These are phyloP conservation scores for Ceratocystis destructans DNA, from an alignment of 2,329 filamentous ascomycete genomes.

Conservation along the genomic window DNA sequence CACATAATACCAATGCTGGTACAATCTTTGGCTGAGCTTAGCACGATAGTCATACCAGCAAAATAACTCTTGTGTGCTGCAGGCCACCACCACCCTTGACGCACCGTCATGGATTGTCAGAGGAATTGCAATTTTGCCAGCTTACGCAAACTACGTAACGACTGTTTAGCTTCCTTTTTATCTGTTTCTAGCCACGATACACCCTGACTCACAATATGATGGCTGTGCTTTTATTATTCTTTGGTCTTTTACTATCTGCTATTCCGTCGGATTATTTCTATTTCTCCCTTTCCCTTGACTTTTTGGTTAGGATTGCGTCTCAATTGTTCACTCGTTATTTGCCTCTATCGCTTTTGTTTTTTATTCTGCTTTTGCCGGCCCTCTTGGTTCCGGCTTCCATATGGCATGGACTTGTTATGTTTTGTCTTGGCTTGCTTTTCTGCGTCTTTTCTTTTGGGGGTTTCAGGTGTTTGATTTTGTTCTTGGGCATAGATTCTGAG, in stretches of 20 bases:
- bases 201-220: not conserved
- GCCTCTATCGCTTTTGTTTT: not conserved
- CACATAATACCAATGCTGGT: not conserved
- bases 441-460: conserved; percentile 1
- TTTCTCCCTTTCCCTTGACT: not conserved
- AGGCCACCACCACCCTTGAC: not conserved
- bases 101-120: too few species aligned
- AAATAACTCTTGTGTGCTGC: not conserved
- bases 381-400: not conserved
- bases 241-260: not conserved
- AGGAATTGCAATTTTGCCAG: not conserved
- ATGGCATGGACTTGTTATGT: not conserved
- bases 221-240: not conserved
- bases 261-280: not conserved
- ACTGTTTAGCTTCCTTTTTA: not conserved
- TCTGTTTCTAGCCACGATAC: conserved; percentile 1
- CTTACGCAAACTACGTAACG: not conserved
- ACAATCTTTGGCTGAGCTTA: not conserved
- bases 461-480: not conserved
- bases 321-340: not conserved
- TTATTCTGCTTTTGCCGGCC: not conserved
- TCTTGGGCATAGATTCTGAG: conserved; percentile 13
- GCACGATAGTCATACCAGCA: not conserved
- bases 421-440: not conserved
- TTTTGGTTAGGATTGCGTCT: conserved; percentile 2